Evolutionary conservation across 1,284 basidiomycete species (phyloP), one percentile per base, ranked within the genome.

Genomic region (Schizopora paradoxa): DNA sequence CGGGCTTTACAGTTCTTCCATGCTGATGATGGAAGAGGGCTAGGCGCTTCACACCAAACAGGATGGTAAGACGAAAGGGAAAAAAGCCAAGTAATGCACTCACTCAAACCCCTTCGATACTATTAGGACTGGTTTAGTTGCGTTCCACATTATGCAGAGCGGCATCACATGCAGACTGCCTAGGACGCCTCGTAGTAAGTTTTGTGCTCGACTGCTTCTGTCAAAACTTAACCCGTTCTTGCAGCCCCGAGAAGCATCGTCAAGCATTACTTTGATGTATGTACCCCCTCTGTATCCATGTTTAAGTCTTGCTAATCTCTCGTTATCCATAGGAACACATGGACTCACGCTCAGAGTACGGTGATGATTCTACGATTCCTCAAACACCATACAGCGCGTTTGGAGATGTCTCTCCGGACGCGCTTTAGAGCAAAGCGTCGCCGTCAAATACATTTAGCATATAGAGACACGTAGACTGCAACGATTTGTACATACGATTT

Each of bases 11-110:
- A 92, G 86, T 97, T 89, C 73, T 98, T 98, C 83, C 88, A 98
- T 62, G 94, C 84, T 21, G 91, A 98, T 59, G 83, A 76, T 51
- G 95, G 94, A 7, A 79, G 84, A 48, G 95, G 95, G 18, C 73
- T 97, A 14, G 95, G 95, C 31, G 95, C 95, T 1, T 94, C 91
- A 4, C 95, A 99, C 68, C 95, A 99, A 66, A 97, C 92, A 51
- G 94, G 94, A 58, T 98, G 95, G 91, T 86, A 58, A 56, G 75
- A 61, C 18, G n/a, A n/a, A n/a, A n/a, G n/a, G n/a, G n/a, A n/a
- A n/a, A n/a, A n/a, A n/a, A n/a, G n/a, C n/a, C n/a, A n/a, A n/a
- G n/a, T n/a, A n/a, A n/a, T n/a, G n/a, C n/a, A n/a, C 36, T 51
- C 51, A 37, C 25, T 38, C 11, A 43, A 21, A 42, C 29, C 29